phyloP scores from a whole-genome alignment of 495 filamentous ascomycete genomes.

The Cryomyces antarcticus region DNA sequence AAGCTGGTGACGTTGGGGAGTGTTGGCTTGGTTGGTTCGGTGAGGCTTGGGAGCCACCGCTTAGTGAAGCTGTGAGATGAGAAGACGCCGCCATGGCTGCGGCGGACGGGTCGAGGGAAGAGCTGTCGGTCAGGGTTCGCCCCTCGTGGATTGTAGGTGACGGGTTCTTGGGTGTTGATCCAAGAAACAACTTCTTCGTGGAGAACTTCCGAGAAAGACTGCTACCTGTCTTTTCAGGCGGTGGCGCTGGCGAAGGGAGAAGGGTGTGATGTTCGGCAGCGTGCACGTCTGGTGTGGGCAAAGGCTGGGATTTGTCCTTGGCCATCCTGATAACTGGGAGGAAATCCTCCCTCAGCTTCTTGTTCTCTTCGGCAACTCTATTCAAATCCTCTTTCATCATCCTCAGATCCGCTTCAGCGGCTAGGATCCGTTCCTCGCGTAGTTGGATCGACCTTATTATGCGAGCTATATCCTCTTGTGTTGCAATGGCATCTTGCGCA shows the following conservation, averaged over 20 bases:
- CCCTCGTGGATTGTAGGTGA: conserved; percentile 50
- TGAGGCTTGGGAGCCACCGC: conserved; percentile 40
- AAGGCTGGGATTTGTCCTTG: conserved; percentile 75
- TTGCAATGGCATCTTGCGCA: conserved; percentile 63
- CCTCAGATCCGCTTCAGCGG: conserved; percentile 61
- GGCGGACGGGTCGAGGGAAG: conserved; percentile 37
- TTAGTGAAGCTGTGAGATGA: conserved; percentile 52
- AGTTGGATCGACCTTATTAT: conserved; percentile 69
- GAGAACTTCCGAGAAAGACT: conserved; percentile 66
- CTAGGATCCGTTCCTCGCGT: conserved; percentile 68
- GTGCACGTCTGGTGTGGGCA: conserved; percentile 35
- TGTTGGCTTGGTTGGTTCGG: conserved; percentile 26
- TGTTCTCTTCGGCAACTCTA: conserved; percentile 50
- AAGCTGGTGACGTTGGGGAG: conserved; percentile 64
- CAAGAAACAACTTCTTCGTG: conserved; percentile 74
- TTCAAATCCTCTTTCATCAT: conserved; percentile 32
- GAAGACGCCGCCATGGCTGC: conserved; percentile 53
- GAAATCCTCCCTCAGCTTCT: conserved; percentile 69
- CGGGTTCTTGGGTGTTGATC: conserved; percentile 55
- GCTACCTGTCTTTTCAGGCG: conserved; percentile 21
- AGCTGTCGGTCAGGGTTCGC: conserved; percentile 28
- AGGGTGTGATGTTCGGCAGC: conserved; percentile 7
- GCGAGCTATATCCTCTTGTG: conserved; percentile 74
- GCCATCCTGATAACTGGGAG: conserved; percentile 72
- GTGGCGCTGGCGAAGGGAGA: too few species aligned